phyloP scores from a whole-genome alignment of 2,329 filamentous ascomycete genomes.

The Trichocomaceae sp. region DNA sequence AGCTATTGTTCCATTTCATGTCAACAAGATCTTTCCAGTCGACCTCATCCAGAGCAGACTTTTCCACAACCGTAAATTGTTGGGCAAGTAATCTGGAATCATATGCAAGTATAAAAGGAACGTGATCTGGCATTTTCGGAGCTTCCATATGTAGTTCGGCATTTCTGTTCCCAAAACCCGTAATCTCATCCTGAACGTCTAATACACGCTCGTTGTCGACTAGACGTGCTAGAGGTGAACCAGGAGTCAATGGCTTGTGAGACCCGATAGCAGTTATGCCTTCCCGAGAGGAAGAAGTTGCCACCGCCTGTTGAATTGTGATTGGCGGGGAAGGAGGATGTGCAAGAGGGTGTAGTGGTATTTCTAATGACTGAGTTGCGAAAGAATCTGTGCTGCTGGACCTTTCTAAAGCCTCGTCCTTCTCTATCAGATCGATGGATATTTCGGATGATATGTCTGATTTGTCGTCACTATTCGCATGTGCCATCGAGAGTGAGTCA shows the following conservation, averaged over 20 bases:
- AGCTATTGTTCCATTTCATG: conserved; percentile 54
- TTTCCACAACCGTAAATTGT: conserved; percentile 59
- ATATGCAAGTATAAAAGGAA: conserved; percentile 58
- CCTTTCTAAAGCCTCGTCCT: conserved; percentile 28
- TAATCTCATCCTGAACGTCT: conserved; percentile 28
- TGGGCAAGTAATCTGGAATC: conserved; percentile 56
- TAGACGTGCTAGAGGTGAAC: conserved; percentile 33
- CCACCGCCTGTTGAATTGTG: conserved; percentile 35
- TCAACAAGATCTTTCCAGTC: conserved; percentile 62
- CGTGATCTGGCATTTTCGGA: conserved; percentile 36
- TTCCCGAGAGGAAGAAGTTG: conserved; percentile 27
- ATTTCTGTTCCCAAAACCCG: background rate
- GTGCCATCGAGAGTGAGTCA: conserved; percentile 3
- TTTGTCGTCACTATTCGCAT: conserved; percentile 37
- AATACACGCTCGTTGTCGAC: conserved; percentile 20
- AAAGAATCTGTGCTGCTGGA: conserved; percentile 26
- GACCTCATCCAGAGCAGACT: conserved; percentile 59
- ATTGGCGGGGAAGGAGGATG: conserved; percentile 43
- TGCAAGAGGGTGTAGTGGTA: conserved; percentile 40
- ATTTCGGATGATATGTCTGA: conserved; percentile 49
- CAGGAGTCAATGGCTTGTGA: conserved; percentile 36
- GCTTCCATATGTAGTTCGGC: conserved; percentile 13
- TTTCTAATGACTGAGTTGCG: conserved; percentile 33
- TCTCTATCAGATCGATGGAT: conserved; percentile 46
- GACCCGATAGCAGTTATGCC: conserved; percentile 28